phyloP scores from a whole-genome alignment of 2,329 filamentous ascomycete genomes.

The Aspergillus tamarii region DNA sequence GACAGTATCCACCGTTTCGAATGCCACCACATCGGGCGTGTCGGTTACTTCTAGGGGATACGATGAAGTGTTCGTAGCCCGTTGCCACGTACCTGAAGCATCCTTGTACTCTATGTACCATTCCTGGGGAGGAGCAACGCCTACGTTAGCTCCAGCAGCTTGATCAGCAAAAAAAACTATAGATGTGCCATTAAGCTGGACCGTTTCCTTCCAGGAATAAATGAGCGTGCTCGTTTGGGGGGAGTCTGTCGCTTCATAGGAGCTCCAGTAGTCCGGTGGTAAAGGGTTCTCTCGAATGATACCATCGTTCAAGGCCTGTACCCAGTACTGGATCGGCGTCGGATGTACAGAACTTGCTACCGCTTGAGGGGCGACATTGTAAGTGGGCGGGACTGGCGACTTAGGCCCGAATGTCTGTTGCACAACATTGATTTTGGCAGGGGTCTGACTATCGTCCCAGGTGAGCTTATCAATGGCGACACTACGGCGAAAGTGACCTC shows the following conservation, averaged over 20 bases:
- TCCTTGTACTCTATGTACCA: slow-evolving; percentile 10
- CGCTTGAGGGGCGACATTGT: background rate
- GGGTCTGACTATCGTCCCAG: slow-evolving; percentile 3
- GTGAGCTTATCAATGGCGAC: slow-evolving; percentile 2
- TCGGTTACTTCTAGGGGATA: slow-evolving; percentile 7
- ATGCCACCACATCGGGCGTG: background rate
- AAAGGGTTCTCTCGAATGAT: slow-evolving; percentile 6
- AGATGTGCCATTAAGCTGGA: slow-evolving; percentile 1
- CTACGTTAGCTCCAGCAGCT: background rate
- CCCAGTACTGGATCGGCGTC: slow-evolving; percentile 8
- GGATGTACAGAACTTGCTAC: background rate
- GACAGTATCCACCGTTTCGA: background rate
- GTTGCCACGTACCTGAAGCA: background rate
- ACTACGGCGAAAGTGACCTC: slow-evolving; percentile 8
- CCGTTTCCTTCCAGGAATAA: slow-evolving; percentile 7
- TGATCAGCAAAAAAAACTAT: slow-evolving; percentile 9
- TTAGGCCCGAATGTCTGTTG: background rate
- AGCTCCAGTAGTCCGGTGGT: slow-evolving; percentile 7
- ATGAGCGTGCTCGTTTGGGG: background rate
- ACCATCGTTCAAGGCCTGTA: slow-evolving; percentile 5
- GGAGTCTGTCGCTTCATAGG: background rate
- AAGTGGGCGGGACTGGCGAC: background rate
- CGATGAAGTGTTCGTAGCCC: background rate
- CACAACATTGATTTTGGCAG: background rate
- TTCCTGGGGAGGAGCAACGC: background rate